Evolutionary conservation across 441 rosid genomes (phyloP).

Genomic region (Flueggea neowawraea): DNA sequence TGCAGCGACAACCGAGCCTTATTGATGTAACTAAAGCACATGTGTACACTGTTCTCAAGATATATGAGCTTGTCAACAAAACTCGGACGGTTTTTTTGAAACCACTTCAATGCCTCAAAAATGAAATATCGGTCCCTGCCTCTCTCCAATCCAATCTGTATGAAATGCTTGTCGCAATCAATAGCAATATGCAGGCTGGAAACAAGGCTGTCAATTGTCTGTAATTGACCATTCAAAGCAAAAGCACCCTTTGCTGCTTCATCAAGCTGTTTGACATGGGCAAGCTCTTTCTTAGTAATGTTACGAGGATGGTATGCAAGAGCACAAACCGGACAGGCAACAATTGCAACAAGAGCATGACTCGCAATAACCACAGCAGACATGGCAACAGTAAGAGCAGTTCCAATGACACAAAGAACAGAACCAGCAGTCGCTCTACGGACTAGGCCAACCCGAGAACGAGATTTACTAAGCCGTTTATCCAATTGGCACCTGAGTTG

Average conservation of each 20-base stretch:
- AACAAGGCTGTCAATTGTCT: conserved; percentile 62
- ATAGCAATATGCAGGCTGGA: conserved; percentile 41
- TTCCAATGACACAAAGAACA: conserved; percentile 48
- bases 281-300: conserved; percentile 48
- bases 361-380: conserved; percentile 45
- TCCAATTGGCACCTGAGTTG: conserved; percentile 55
- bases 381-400: conserved; percentile 36
- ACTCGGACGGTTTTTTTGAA: conserved; percentile 39
- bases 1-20: conserved; percentile 55
- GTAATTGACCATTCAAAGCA: conserved; percentile 53
- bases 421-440: conserved; percentile 46
- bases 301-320: conserved; percentile 32
- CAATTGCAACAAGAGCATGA: conserved; percentile 51
- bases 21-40: conserved; percentile 59
- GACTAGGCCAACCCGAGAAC: conserved; percentile 44
- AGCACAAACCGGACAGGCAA: conserved; percentile 51
- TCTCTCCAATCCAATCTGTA: conserved; percentile 58
- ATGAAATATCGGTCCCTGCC: conserved; percentile 43
- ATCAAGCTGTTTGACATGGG: conserved; percentile 56
- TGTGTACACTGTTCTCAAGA: conserved; percentile 66
- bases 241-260: conserved; percentile 61
- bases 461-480: conserved; percentile 45
- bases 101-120: conserved; percentile 47
- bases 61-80: conserved; percentile 46
- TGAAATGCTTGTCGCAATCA: conserved; percentile 47